phyloP scores from a whole-genome alignment of 2,329 filamentous ascomycete genomes.

The Botrytis fragariae region DNA sequence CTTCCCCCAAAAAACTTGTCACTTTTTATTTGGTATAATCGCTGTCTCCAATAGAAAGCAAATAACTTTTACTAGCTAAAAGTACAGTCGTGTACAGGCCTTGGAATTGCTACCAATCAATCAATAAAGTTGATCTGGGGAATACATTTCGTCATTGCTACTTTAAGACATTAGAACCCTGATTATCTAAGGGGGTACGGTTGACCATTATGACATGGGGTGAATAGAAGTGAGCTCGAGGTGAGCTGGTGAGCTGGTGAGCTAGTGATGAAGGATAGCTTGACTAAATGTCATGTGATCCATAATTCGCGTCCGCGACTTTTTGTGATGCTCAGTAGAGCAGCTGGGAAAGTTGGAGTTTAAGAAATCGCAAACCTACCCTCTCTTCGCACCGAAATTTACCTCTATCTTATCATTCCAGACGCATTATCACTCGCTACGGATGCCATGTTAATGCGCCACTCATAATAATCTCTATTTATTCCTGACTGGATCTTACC shows the following conservation, averaged over 20 bases:
- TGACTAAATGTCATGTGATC: background rate
- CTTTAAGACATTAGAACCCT: background rate
- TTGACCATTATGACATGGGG: background rate
- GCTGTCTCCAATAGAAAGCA: constrained; percentile 7
- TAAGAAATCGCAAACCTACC: background rate
- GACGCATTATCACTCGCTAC: background rate
- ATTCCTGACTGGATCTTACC: background rate
- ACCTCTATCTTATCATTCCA: background rate
- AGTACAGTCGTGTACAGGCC: background rate
- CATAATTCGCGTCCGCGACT: constrained; percentile 18
- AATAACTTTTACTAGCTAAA: background rate
- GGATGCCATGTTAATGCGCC: background rate
- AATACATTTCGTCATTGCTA: constrained; percentile 18
- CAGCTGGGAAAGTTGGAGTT: background rate
- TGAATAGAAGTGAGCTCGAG: background rate
- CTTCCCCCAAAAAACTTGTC: background rate
- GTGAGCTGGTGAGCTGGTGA: no score
- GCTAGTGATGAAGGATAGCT: no score
- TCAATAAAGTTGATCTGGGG: background rate
- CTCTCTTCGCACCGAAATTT: background rate
- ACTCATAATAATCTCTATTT: background rate
- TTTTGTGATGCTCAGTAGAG: constrained; percentile 10
- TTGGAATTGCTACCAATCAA: constrained; percentile 7
- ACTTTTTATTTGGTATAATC: background rate
- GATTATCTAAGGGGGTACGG: background rate